Evolutionary conservation across 2,329 filamentous ascomycete species (phyloP).

Genomic region (Xenoacremonium recifei): DNA sequence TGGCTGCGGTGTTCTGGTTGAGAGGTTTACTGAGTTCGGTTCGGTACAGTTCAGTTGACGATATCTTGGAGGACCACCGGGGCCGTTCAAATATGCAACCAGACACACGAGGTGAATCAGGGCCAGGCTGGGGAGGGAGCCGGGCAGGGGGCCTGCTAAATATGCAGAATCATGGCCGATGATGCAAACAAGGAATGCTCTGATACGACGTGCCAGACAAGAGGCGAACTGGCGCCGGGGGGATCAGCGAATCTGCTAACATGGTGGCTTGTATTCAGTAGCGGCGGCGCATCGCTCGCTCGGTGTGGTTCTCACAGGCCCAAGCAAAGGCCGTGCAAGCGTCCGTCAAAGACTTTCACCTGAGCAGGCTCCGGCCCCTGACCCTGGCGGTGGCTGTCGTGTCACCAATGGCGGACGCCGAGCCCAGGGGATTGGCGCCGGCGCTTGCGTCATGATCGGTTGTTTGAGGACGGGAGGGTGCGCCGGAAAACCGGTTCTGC

Average conservation of each 20-base stretch:
- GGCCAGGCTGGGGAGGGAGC: too few relatives aligned
- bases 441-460: slow-evolving; percentile 1
- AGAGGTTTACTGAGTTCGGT: too few relatives aligned
- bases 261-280: too few relatives aligned
- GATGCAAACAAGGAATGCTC: neutral
- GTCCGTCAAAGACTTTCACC: too few relatives aligned
- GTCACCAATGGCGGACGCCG: neutral
- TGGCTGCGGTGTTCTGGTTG: slow-evolving; percentile 7
- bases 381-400: neutral
- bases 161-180: neutral
- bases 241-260: neutral
- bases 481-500: slow-evolving; percentile 1
- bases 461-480: neutral
- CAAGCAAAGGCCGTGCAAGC: neutral
- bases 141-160: neutral
- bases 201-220: neutral
- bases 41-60: too few relatives aligned
- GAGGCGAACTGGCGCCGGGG: neutral
- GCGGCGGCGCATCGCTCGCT: neutral
- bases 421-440: neutral
- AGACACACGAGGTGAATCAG: too few relatives aligned
- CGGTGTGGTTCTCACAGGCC: too few relatives aligned
- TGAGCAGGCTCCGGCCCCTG: too few relatives aligned
- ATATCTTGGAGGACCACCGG: too few relatives aligned
- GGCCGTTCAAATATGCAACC: too few relatives aligned